These are phyloP conservation scores for Cryptococcus sp. DNA, from an alignment of 1,284 basidiomycete species.

Conservation along the genomic window DNA sequence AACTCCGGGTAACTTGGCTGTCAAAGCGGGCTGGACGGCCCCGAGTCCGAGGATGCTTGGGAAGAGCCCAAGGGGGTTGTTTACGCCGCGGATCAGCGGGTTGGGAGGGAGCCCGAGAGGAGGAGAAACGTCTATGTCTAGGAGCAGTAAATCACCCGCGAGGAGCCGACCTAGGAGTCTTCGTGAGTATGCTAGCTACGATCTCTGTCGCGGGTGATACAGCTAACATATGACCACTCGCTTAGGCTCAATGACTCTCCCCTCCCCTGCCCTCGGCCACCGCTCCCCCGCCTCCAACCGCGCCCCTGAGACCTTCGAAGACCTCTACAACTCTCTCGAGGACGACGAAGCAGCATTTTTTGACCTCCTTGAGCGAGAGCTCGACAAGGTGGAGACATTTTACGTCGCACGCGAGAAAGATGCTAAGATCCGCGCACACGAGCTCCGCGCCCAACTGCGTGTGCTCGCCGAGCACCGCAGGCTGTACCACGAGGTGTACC, in stretches of 20 bases:
- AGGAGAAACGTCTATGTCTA: not conserved
- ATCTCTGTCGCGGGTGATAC: too few relatives aligned
- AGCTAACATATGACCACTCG: not conserved
- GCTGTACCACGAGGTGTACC: conserved; percentile 59
- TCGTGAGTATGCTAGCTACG: conserved; percentile 9
- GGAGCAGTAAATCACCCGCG: conserved; percentile 2
- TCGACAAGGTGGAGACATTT: conserved; percentile 80
- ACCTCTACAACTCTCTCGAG: conserved; percentile 40
- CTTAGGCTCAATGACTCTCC: conserved; percentile 36
- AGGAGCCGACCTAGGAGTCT: conserved; percentile 14
- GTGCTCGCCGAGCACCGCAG: conserved; percentile 69
- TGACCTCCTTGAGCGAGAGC: conserved; percentile 65
- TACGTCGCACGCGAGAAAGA: conserved; percentile 71
- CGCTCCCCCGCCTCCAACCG: conserved; percentile 11
- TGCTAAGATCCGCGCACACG: conserved; percentile 56
- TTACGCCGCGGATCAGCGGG: conserved; percentile 5
- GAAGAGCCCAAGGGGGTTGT: not conserved
- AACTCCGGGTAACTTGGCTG: not conserved
- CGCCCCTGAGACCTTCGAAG: conserved; percentile 28
- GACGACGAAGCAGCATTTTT: conserved; percentile 69
- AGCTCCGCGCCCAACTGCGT: conserved; percentile 66
- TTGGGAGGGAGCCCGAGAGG: not conserved
- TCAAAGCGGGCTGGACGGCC: not conserved
- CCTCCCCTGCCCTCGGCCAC: conserved; percentile 25
- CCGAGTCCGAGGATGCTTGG: conserved; percentile 5